Conservation (phyloP, 805 yeast species). For the Millerago galiae region DNA sequence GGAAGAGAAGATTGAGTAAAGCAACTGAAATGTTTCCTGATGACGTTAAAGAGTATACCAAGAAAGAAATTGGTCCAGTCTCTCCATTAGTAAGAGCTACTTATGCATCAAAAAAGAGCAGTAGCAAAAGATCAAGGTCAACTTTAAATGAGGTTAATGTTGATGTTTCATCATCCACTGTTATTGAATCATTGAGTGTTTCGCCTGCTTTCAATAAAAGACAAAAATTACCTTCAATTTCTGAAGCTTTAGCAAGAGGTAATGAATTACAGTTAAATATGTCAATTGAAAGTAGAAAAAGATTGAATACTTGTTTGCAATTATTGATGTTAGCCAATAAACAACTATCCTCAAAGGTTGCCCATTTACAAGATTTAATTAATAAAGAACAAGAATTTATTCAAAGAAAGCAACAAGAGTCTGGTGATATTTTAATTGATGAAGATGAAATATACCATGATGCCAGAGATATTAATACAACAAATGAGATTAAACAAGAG, state of each 20-base stretch:
- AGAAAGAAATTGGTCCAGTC: conserved; percentile 5
- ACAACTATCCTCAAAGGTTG: conserved; percentile 63
- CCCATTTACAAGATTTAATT: conserved; percentile 51
- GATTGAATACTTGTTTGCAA: conserved; percentile 73
- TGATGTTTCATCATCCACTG: conserved; percentile 4
- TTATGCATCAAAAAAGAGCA: neutral
- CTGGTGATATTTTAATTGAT: neutral
- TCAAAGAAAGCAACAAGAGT: neutral
- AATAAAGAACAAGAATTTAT: conserved; percentile 36
- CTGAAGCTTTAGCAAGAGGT: conserved; percentile 31
- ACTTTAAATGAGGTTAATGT: neutral
- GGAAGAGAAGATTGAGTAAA: conserved; percentile 32
- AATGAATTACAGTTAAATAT: conserved; percentile 31
- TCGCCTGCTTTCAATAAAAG: conserved; percentile 10
- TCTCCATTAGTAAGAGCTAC: conserved; percentile 5
- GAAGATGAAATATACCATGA: conserved; percentile 30
- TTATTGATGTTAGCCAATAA: conserved; percentile 75
- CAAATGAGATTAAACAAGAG: conserved; percentile 57
- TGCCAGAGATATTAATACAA: conserved; percentile 20
- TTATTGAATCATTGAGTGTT: conserved; percentile 7
- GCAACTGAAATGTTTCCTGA: conserved; percentile 25
- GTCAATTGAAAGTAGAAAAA: conserved; percentile 66
- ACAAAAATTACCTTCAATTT: conserved; percentile 29
- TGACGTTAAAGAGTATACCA: conserved; percentile 13
- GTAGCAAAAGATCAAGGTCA: neutral